Evolutionary conservation across 805 yeast genomes (phyloP).

Genomic region (Candida quercuum): DNA sequence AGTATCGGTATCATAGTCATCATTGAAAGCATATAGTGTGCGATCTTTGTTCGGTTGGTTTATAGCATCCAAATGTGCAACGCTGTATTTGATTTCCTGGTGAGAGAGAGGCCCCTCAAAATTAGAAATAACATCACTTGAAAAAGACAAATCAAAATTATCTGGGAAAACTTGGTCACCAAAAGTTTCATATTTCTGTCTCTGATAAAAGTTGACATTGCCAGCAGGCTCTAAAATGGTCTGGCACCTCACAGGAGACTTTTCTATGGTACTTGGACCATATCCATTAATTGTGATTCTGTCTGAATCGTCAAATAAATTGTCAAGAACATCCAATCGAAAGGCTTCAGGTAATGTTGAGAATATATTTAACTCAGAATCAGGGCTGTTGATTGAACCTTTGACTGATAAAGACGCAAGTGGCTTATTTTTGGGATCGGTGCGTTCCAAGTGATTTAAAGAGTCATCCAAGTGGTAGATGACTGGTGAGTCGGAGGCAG

Average conservation of each 20-base stretch:
- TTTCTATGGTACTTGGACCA: neutral
- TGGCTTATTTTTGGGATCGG: no score
- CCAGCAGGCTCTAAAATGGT: neutral
- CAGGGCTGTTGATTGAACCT: no score
- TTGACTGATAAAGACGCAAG: no score
- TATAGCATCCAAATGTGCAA: no score
- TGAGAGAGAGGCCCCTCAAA: no score
- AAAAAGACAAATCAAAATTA: constrained; percentile 1
- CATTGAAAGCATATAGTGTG: no score
- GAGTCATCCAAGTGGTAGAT: no score
- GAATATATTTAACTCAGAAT: neutral
- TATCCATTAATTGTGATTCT: neutral
- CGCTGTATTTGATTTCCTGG: no score
- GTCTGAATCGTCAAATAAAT: constrained; percentile 4
- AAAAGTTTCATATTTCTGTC: neutral
- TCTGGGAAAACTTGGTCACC: constrained; percentile 7
- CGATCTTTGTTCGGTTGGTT: no score
- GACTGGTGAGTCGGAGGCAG: no score
- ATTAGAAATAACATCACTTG: neutral
- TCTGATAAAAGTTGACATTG: neutral
- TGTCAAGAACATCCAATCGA: constrained; percentile 4
- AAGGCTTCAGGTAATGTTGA: constrained; percentile 4
- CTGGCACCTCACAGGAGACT: neutral
- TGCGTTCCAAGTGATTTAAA: no score
- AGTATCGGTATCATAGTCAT: no score